Base-by-base conservation (phyloP, 257 asterid genomes). In the Nicotiana paniculata region DNA sequence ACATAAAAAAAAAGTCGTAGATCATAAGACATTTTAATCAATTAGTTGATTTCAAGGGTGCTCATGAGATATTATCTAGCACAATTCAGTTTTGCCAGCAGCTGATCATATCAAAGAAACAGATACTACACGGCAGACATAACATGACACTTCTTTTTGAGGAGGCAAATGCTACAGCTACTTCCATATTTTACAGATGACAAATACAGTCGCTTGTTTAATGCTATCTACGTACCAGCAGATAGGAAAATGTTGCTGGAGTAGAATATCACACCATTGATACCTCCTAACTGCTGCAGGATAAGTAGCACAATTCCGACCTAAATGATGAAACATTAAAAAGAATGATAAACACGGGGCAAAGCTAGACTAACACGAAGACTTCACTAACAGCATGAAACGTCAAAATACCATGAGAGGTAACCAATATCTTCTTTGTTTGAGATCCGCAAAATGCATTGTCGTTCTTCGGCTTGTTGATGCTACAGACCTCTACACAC, bases 341-440 rank as follows among this genome's bases (percentile, higher is more conserved):
- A 61, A 30, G 82, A 69, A 30, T 61, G 82, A 37, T 67, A 32
- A 74, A 85, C 15, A 64, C 32, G 51, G 6, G 54, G 3, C 35
- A 32, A 3, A 32, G 35, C 35, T 11, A 37, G 28, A 61, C 28
- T 64, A 46, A 51, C 21, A 64, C 3, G 5, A 26, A 32, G 43
- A 62, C 46, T 81, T 58, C 48, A 64, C 8, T 28, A 32, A 48
- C 55, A 63, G 76, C 83, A 65, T 58, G 58, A 79, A 39, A 61
- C n/a, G 15, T 48, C 79, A 37, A 68, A 64, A 28, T 79, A 95
- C 99, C 99, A 95, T 92, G 35, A 95, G 88, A 67, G 99, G 99
- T 16, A 92, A 89, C 99, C 99, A 95, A 85, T 95, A 95, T 95
- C 99, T 88, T 90, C 89, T 90, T 83, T 86, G 84, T 86, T 90